Conservation (phyloP, 1,284 basidiomycete genomes). For the Trichosporon coremiiforme region DNA sequence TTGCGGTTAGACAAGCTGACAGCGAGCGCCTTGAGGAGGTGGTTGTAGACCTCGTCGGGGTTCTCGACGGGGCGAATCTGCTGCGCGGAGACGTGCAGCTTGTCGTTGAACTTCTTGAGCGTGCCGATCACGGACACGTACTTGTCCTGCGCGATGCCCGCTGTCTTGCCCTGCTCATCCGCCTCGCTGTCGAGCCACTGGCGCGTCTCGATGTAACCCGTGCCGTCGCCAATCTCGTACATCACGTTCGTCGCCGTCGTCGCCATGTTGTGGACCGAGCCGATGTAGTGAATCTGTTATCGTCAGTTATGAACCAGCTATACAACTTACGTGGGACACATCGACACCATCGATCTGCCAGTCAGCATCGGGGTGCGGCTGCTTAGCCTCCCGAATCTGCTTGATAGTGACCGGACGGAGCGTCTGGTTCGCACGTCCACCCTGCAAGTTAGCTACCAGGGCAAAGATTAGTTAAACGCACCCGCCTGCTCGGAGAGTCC, state of each 20-base stretch:
- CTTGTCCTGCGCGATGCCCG: constrained; percentile 62
- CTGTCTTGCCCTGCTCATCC: constrained; percentile 62
- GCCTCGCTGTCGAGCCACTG: constrained; percentile 79
- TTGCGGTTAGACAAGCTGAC: constrained; percentile 59
- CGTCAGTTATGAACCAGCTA: neutral
- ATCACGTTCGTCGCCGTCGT: constrained; percentile 78
- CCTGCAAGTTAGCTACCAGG: constrained; percentile 23
- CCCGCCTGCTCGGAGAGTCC: constrained; percentile 46
- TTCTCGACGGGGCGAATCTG: constrained; percentile 72
- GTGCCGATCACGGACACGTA: constrained; percentile 87
- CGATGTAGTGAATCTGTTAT: constrained; percentile 67
- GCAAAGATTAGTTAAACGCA: neutral
- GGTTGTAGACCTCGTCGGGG: constrained; percentile 80
- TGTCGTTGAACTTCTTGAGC: constrained; percentile 82
- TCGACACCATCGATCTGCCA: constrained; percentile 81
- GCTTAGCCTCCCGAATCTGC: constrained; percentile 74
- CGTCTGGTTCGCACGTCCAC: constrained; percentile 61
- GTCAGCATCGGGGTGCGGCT: constrained; percentile 84
- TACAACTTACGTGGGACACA: constrained; percentile 59
- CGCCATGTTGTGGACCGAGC: constrained; percentile 70
- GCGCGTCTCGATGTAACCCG: constrained; percentile 81
- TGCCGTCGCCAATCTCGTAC: constrained; percentile 85
- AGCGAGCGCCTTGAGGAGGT: constrained; percentile 65
- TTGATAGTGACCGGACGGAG: constrained; percentile 83
- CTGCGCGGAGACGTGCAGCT: constrained; percentile 76